A percentile compares a stretch with the other conserved stretches of the same genome.
Evolutionary conservation across 164 flowering plant genomes (phyloP).

Genomic region (Vitis cinerea): DNA sequence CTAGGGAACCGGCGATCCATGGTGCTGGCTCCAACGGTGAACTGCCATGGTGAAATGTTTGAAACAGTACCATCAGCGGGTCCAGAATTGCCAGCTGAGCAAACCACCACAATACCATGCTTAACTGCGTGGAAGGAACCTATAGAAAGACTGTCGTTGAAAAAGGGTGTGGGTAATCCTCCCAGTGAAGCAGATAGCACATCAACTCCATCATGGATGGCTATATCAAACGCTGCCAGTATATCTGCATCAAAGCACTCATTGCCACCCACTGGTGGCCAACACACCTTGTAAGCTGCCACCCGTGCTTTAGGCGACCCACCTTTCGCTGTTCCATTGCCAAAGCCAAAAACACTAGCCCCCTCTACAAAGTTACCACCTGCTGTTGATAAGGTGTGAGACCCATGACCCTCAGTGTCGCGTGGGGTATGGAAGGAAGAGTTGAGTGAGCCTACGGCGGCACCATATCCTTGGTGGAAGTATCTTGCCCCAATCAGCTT

Average conservation of each 20-base stretch:
- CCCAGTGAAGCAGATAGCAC: constrained; percentile 63
- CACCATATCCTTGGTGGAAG: constrained; percentile 53
- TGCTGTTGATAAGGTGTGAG: constrained; percentile 70
- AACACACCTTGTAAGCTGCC: constrained; percentile 69
- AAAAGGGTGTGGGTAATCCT: constrained; percentile 25
- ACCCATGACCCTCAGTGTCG: constrained; percentile 63
- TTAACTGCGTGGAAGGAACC: constrained; percentile 61
- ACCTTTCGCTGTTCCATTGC: constrained; percentile 64
- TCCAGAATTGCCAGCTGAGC: constrained; percentile 65
- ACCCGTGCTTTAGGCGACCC: constrained; percentile 64
- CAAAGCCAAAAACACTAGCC: constrained; percentile 46
- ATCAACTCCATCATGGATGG: constrained; percentile 67
- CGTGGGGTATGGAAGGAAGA: constrained; percentile 38
- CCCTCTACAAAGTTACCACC: constrained; percentile 50
- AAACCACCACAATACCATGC: constrained; percentile 46
- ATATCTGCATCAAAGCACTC: constrained; percentile 63
- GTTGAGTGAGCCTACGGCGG: constrained; percentile 20
- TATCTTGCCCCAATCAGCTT: constrained; percentile 67
- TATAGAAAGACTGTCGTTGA: constrained; percentile 44
- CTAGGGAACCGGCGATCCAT: constrained; percentile 47
- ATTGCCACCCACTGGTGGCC: constrained; percentile 31
- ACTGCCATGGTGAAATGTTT: constrained; percentile 58
- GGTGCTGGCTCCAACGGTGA: constrained; percentile 70
- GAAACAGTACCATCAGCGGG: constrained; percentile 38
- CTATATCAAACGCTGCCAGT: constrained; percentile 53